A percentile compares a stretch with the other conserved stretches of the same genome.
phyloP scores from a whole-genome alignment of 1,139 yeast species.

The Wickerhamomyces sp. region DNA sequence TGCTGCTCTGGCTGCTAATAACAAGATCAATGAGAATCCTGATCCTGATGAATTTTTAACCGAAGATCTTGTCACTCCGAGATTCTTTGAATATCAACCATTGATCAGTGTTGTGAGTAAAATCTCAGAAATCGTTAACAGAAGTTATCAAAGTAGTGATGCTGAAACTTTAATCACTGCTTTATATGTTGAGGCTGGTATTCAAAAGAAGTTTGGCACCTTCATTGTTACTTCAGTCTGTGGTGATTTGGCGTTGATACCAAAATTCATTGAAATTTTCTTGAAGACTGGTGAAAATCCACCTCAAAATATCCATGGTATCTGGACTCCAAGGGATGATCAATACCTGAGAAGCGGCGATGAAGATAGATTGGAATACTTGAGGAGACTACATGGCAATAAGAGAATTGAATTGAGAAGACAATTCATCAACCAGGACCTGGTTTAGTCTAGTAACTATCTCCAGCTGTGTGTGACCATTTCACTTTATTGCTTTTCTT shows the following conservation, averaged over 20 bases:
- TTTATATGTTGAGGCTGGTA: conserved; percentile 39
- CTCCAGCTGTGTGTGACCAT: not conserved
- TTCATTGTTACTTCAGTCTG: conserved; percentile 43
- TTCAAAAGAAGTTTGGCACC: conserved; percentile 40
- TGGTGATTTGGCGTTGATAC: conserved; percentile 43
- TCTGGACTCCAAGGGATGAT: conserved; percentile 48
- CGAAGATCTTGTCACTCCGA: conserved; percentile 22
- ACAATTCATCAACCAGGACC: conserved; percentile 31
- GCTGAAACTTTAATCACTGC: conserved; percentile 40
- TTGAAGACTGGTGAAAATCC: conserved; percentile 40
- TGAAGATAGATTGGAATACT: conserved; percentile 27
- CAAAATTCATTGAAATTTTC: conserved; percentile 40
- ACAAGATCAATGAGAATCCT: conserved; percentile 5
- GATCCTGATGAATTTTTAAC: conserved; percentile 20
- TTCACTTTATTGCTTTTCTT: not conserved
- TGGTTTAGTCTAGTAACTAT: conserved; percentile 21
- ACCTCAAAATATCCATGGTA: conserved; percentile 39
- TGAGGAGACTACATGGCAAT: conserved; percentile 32
- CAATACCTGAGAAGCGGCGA: conserved; percentile 27
- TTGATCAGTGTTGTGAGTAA: conserved; percentile 27
- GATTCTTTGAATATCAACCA: conserved; percentile 23
- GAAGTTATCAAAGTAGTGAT: conserved; percentile 38
- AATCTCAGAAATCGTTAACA: conserved; percentile 35
- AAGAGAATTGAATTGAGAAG: conserved; percentile 36
- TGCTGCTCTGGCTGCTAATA: conserved; percentile 21